Percentiles rank a stretch among this genome's conserved stretches.
Conservation (phyloP, 176 grass and related monocot genomes). For the Cenchrus purpureus region DNA sequence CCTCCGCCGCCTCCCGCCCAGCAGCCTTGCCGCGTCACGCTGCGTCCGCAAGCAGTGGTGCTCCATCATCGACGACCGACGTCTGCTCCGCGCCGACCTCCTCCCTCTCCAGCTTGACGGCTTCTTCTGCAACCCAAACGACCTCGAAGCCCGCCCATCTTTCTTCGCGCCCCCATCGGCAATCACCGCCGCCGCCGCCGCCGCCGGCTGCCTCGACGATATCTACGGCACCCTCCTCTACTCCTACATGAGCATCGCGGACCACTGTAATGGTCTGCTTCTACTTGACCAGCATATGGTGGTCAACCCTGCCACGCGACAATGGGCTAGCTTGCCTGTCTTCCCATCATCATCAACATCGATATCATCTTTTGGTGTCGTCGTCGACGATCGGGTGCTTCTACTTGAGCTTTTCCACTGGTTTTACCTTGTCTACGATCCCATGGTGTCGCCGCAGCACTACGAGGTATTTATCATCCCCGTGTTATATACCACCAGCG, state of each 20-base stretch:
- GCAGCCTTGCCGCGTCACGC: neutral
- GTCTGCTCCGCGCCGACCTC: neutral
- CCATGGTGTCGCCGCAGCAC: conserved; percentile 2
- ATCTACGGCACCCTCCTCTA: neutral
- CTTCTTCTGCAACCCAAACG: neutral
- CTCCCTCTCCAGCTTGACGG: neutral
- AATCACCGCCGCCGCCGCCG: too few relatives aligned
- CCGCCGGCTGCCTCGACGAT: neutral
- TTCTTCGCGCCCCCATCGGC: neutral
- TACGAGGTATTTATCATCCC: conserved; percentile 2
- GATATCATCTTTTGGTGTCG: neutral
- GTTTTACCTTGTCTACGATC: conserved; percentile 15
- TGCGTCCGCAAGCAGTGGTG: neutral
- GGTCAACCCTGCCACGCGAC: conserved; percentile 13
- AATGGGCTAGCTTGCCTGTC: neutral
- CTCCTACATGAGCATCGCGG: neutral
- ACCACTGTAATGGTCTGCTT: conserved; percentile 13
- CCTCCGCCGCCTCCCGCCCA: neutral
- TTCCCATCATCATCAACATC: neutral
- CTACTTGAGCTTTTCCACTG: too few relatives aligned
- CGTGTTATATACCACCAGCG: too few relatives aligned
- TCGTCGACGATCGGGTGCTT: too few relatives aligned
- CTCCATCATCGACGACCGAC: neutral
- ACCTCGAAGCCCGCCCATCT: neutral
- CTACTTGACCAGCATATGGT: neutral